Evolutionary conservation across 805 yeast genomes (phyloP).

Genomic region (Ogataea trehalophila): DNA sequence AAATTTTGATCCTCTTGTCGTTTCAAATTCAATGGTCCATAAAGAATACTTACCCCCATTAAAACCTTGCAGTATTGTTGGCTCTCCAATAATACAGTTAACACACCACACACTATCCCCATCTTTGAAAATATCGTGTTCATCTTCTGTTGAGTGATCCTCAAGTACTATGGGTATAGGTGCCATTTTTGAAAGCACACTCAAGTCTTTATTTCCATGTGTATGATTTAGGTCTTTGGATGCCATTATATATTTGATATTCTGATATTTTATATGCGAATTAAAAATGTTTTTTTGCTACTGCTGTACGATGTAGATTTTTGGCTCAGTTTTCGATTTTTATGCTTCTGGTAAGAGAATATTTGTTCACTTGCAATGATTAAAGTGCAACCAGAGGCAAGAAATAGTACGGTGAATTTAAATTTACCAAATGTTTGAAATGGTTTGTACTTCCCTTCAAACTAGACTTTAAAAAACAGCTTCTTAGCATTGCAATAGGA

Average conservation of each 20-base stretch:
- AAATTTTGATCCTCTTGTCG: conserved; percentile 34
- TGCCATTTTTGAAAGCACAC: conserved; percentile 19
- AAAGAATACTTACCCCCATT: conserved; percentile 25
- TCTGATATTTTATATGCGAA: background rate
- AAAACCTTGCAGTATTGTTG: conserved; percentile 25
- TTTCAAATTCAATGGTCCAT: conserved; percentile 27
- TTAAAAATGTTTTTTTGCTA: background rate
- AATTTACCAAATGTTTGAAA: too few species aligned
- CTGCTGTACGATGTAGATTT: too few species aligned
- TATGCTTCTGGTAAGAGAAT: too few species aligned
- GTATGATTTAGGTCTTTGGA: conserved; percentile 10
- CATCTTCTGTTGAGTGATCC: conserved; percentile 23
- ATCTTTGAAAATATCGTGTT: conserved; percentile 1
- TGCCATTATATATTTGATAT: background rate
- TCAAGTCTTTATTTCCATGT: conserved; percentile 11
- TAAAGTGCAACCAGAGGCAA: too few species aligned
- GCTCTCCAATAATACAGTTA: conserved; percentile 28
- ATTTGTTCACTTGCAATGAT: too few species aligned
- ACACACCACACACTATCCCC: conserved; percentile 24
- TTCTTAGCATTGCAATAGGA: too few species aligned
- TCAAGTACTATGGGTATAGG: conserved; percentile 39
- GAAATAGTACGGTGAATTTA: too few species aligned
- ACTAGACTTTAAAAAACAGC: too few species aligned
- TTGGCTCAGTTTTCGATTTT: too few species aligned
- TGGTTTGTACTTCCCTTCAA: too few species aligned